Evolutionary conservation across 495 filamentous ascomycete species (phyloP).

Genomic region (Neurospora tetraspora): DNA sequence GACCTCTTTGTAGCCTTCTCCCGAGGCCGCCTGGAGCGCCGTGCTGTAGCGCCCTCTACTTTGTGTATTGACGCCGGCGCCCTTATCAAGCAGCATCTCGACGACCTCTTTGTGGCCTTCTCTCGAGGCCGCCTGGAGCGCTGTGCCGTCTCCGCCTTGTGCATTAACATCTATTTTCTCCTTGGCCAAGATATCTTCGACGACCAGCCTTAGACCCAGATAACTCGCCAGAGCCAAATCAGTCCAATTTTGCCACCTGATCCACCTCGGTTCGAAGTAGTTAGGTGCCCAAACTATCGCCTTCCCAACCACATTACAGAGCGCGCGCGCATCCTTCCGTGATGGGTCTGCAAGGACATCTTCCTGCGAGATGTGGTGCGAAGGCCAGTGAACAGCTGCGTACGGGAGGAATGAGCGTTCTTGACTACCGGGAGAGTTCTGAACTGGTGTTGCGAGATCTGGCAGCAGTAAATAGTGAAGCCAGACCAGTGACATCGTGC

Average conservation of each 20-base stretch:
- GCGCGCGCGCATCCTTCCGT: neutral
- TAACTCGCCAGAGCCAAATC: slow-evolving; percentile 3
- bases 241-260: neutral
- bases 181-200: neutral
- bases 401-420: slow-evolving; percentile 9
- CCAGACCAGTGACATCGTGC: slow-evolving; percentile 8
- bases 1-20: slow-evolving; percentile 7
- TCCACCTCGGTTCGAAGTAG: neutral
- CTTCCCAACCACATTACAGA: neutral
- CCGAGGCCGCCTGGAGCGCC: neutral
- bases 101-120: slow-evolving; percentile 11
- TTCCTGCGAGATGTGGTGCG: slow-evolving; percentile 9
- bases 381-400: slow-evolving; percentile 11
- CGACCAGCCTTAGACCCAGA: slow-evolving; percentile 1
- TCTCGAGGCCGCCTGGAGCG: neutral
- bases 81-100: slow-evolving; percentile 1
- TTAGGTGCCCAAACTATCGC: neutral
- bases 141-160: too few relatives aligned
- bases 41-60: too few relatives aligned
- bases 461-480: slow-evolving; percentile 9
- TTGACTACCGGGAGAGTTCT: neutral
- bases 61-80: neutral
- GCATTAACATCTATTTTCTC: neutral
- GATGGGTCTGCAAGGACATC: neutral
- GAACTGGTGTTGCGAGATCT: neutral